A percentile compares a stretch with the other conserved stretches of the same genome.
Evolutionary conservation across 2,329 filamentous ascomycete genomes (phyloP).

Genomic region (Beauveria sp.): DNA sequence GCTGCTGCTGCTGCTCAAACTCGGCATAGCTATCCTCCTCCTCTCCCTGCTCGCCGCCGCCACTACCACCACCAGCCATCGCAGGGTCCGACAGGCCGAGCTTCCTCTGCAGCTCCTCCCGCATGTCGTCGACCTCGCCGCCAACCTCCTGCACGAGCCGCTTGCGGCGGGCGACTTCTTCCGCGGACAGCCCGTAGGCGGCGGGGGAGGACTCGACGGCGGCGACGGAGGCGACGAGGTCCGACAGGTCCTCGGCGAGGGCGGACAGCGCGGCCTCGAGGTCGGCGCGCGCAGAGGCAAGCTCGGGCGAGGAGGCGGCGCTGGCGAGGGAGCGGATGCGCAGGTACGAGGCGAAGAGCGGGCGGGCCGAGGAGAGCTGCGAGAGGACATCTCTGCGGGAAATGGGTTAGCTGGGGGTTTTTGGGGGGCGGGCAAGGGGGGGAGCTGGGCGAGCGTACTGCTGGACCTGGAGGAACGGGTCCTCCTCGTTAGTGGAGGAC

Average conservation of each 20-base stretch:
- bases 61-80: slow-evolving; percentile 27
- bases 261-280: slow-evolving; percentile 58
- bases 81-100: slow-evolving; percentile 52
- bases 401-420: slow-evolving; percentile 2
- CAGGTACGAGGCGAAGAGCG: slow-evolving; percentile 88
- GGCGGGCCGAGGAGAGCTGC: slow-evolving; percentile 71
- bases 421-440: too few relatives aligned
- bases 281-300: slow-evolving; percentile 67
- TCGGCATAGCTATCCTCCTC: slow-evolving; percentile 52
- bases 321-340: slow-evolving; percentile 85
- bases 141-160: slow-evolving; percentile 84
- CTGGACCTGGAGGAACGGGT: slow-evolving; percentile 66
- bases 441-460: slow-evolving; percentile 39
- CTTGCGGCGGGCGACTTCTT: slow-evolving; percentile 74
- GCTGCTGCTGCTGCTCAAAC: slow-evolving; percentile 86
- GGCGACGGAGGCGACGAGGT: slow-evolving; percentile 78
- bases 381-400: slow-evolving; percentile 71
- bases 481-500: slow-evolving; percentile 60
- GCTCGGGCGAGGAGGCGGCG: slow-evolving; percentile 68
- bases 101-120: slow-evolving; percentile 64
- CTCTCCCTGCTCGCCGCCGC: not conserved
- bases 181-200: slow-evolving; percentile 74
- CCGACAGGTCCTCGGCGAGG: slow-evolving; percentile 75
- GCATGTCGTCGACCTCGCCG: slow-evolving; percentile 83
- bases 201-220: slow-evolving; percentile 84